Evolutionary conservation across 768 basidiomycete genomes (phyloP).

Genomic region (Boletellus sp.): DNA sequence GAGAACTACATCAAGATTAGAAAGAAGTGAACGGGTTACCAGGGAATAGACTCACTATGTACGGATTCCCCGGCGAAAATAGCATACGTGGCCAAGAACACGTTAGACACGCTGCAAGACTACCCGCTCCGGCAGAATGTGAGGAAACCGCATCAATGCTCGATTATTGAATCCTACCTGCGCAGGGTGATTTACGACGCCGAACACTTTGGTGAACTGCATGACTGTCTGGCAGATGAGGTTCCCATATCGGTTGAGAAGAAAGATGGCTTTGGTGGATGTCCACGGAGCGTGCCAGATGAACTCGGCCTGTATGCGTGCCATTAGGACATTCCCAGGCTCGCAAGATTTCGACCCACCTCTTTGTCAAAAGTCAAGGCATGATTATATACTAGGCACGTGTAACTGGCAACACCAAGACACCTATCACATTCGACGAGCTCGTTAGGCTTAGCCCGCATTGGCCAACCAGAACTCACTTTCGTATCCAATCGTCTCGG

Average conservation of each 20-base stretch:
- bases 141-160: too few species aligned
- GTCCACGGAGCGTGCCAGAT: conserved; percentile 17
- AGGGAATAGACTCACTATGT: conserved; percentile 9
- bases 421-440: too few species aligned
- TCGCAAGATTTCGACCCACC: conserved; percentile 2
- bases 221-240: conserved; percentile 12
- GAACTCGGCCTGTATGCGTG: conserved; percentile 6
- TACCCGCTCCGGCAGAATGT: background rate
- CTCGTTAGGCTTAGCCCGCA: too few species aligned
- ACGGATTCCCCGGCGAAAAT: conserved; percentile 8
- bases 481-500: too few species aligned
- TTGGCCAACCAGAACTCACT: too few species aligned
- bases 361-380: conserved; percentile 13
- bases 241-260: conserved; percentile 17
- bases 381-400: too few species aligned
- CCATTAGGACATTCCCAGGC: background rate
- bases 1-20: conserved; percentile 3
- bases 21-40: background rate
- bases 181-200: background rate
- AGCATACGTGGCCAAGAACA: background rate
- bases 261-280: conserved; percentile 5
- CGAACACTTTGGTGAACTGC: conserved; percentile 1
- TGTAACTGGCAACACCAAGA: too few species aligned
- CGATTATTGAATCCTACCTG: background rate
- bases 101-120: conserved; percentile 3